Evolutionary conservation across 129 eudicot genomes (phyloP), one percentile per base, ranked within the genome.

Genomic region (Tagetes patula): DNA sequence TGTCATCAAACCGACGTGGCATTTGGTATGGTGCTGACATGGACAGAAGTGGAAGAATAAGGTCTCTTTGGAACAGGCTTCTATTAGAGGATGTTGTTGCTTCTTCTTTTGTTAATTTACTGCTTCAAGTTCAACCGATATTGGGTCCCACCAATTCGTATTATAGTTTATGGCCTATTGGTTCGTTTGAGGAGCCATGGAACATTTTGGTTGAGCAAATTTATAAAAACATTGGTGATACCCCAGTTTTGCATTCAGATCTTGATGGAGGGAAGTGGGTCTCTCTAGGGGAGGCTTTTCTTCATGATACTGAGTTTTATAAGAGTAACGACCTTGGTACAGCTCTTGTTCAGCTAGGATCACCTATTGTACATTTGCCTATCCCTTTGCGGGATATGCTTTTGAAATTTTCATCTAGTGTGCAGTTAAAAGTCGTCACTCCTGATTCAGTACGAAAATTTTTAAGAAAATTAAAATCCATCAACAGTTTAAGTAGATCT

Each of bases 11-110:
- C 72, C 91, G 99, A 33, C 99, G 99, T 76, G 99, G 99, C 65
- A 95, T 95, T 80, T 95, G 99, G 99, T 95, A 95, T 86, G 99
- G 99, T 42, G 96, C 88, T 75, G 99, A 95, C 86, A 95, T 95
- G 99, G 99, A 95, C 86, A 88, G 99, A 80, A 80, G 91, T 69
- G 99, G 99, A 75, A 88, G 91, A 88, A 82, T 95, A 61, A 88
- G 99, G 52, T 95, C 99, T 58, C 71, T 86, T 33, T 95, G 99
- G 99, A 95, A 95, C 85, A 91, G 83, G 83, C 91, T 95, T 82
- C 87, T 95, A 6, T 81, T 95, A 65, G 99, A 90, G 79, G 99
- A 95, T 77, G 87, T 90, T 71, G 85, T 88, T 43, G 97, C 96
- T 71, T 82, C 94, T 78, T 71, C 91, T 66, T 90, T 86, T 71